phyloP scores from a whole-genome alignment of 257 asterid genomes.

The Nicotiana otophora region DNA sequence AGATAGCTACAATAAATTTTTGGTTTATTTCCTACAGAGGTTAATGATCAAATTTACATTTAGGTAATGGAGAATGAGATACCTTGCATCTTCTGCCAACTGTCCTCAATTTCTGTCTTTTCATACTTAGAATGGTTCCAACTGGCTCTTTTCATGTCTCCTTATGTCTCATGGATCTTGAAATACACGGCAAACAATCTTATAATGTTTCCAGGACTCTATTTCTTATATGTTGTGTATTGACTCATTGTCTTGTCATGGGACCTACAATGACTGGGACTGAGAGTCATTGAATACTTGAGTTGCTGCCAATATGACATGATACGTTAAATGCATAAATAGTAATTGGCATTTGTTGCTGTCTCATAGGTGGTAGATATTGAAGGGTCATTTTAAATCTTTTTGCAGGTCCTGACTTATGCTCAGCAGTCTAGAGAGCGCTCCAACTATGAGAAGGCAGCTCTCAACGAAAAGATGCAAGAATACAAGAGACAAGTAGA shows the following conservation, averaged over 20 bases:
- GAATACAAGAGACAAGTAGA: conserved; percentile 91
- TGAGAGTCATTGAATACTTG: background rate
- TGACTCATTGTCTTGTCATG: background rate
- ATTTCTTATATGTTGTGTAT: background rate
- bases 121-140: background rate
- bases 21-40: background rate
- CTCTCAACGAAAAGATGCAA: conserved; percentile 97
- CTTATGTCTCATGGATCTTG: background rate
- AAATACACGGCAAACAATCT: background rate
- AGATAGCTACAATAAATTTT: background rate
- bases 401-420: conserved; percentile 79
- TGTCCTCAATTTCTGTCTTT: background rate
- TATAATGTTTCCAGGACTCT: background rate
- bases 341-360: background rate
- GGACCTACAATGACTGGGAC: background rate
- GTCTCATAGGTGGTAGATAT: background rate
- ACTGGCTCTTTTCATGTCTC: background rate
- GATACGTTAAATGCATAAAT: background rate
- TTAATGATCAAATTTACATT: background rate
- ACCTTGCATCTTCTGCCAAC: background rate
- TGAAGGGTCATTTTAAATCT: background rate
- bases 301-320: background rate
- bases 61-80: background rate
- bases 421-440: conserved; percentile 97
- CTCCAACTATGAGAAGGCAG: conserved; percentile 94